phyloP scores from a whole-genome alignment of 1,139 yeast species.

The Sugiyamaella pinicola region DNA sequence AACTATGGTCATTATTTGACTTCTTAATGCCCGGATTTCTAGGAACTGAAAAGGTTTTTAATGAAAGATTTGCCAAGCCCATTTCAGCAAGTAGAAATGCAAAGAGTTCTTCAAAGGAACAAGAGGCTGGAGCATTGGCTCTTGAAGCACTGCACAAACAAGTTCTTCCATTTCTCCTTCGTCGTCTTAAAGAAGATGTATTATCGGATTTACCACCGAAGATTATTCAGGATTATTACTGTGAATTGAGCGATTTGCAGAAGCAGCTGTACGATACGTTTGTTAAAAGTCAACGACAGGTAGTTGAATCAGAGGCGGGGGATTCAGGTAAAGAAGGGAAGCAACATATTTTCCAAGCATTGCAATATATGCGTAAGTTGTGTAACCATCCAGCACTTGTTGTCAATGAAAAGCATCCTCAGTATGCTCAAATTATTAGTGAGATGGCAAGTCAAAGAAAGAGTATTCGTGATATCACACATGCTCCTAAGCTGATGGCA shows the following conservation, averaged over 20 bases:
- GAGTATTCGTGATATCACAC: conserved; percentile 69
- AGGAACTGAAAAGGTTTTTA: conserved; percentile 93
- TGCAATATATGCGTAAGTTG: conserved; percentile 94
- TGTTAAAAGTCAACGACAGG: conserved; percentile 79
- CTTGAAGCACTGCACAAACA: conserved; percentile 95
- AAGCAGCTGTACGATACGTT: conserved; percentile 85
- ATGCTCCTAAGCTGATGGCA: conserved; percentile 89
- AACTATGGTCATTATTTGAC: conserved; percentile 95
- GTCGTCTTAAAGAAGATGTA: conserved; percentile 96
- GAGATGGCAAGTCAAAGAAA: conserved; percentile 62
- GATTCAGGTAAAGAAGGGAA: conserved; percentile 56
- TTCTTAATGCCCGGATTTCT: conserved; percentile 98
- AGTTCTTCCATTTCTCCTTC: conserved; percentile 91
- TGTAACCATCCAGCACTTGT: conserved; percentile 97
- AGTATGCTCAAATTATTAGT: conserved; percentile 62
- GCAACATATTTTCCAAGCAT: conserved; percentile 95
- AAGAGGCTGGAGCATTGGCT: conserved; percentile 96
- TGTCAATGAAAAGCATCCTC: conserved; percentile 83
- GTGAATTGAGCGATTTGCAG: conserved; percentile 91
- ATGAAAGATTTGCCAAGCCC: conserved; percentile 95
- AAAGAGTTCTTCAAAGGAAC: conserved; percentile 90
- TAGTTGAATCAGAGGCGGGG: conserved; percentile 63
- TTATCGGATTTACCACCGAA: conserved; percentile 96
- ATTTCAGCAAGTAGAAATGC: conserved; percentile 92
- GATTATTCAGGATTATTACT: conserved; percentile 96